Base-by-base conservation (phyloP, 352 stramenopile genomes). In the Phytophthora capsici region DNA sequence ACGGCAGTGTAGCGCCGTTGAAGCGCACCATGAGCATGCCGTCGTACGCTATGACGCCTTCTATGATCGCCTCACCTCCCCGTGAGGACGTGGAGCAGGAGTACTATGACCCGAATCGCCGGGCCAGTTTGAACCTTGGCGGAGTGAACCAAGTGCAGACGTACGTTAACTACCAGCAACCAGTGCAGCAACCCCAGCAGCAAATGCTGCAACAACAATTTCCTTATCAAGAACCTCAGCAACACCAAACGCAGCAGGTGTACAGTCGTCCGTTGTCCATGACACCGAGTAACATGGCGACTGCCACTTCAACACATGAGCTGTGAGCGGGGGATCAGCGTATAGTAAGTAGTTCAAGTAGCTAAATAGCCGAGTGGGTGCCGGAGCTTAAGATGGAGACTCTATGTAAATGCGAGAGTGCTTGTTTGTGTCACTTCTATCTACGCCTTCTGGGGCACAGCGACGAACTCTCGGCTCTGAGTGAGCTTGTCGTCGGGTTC, bases 401-500 rank as follows among this genome's bases (percentile, higher is more conserved):
- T 76, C 58, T 63, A 68, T 74, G 69, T 78, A 66, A 74, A 78
- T 75, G 36, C 53, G 20, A 75, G 43, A 52, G 56, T 71, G 52
- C 43, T 37, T 48, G 62, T 69, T 20, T 19, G 47, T 68, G 56
- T 14, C 37, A 5, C 55, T 22, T 49, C 51, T 56, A 48, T 34
- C 20, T 65, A 70, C 16, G 14, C 36, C 49, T 75, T 77, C 36
- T 57, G 71, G 9, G 72, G 72, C 43, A 75, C 69, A 13, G 85
- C 84, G 12, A 93, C 85, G 45, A 85, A 93, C 55, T 93, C 87
- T 30, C 85, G 83, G 48, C 87, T 93, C 57, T 95, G 84, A 23
- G 85, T 93, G 49, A 88, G 78, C 66, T 90, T 93, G 69, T 95
- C 87, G 54, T 95, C 83, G 3, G 77, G 76, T 41, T 95, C 87